These are phyloP conservation scores for Mycena floridula DNA, from an alignment of 768 basidiomycete genomes.

Conservation along the genomic window DNA sequence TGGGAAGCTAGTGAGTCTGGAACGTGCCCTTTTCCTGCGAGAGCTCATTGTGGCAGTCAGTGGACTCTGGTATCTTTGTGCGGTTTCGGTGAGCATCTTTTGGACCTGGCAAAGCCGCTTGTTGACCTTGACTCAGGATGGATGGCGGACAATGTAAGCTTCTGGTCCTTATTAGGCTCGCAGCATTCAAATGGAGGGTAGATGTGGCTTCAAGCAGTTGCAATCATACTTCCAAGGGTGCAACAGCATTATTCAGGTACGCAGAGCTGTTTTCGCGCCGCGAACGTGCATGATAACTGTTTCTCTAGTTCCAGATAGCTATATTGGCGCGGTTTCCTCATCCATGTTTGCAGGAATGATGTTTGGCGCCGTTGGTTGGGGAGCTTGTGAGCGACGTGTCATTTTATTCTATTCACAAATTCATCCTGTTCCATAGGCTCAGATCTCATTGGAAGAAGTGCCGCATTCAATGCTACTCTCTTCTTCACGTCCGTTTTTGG, in stretches of 20 bases:
- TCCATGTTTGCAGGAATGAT: slow-evolving; percentile 98
- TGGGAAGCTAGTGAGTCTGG: slow-evolving; percentile 93
- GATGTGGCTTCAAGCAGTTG: slow-evolving; percentile 93
- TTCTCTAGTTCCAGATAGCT: slow-evolving; percentile 57
- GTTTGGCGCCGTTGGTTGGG: slow-evolving; percentile 90
- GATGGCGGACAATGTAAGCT: slow-evolving; percentile 85
- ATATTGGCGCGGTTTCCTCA: slow-evolving; percentile 79
- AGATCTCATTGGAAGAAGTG: slow-evolving; percentile 80
- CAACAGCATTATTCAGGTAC: slow-evolving; percentile 81
- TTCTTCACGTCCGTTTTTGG: slow-evolving; percentile 90
- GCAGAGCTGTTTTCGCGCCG: background rate
- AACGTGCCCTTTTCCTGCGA: too few relatives aligned
- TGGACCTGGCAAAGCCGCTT: background rate
- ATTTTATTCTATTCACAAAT: background rate
- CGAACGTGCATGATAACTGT: background rate
- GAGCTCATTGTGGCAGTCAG: too few relatives aligned
- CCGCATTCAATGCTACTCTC: slow-evolving; percentile 90
- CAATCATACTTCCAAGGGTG: slow-evolving; percentile 94
- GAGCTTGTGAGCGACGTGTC: slow-evolving; percentile 54
- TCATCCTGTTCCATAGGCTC: slow-evolving; percentile 42
- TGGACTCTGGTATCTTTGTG: slow-evolving; percentile 80
- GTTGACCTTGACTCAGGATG: slow-evolving; percentile 50
- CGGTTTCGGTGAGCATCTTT: slow-evolving; percentile 58
- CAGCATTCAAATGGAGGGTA: slow-evolving; percentile 22
- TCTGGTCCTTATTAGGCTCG: slow-evolving; percentile 10